These are phyloP conservation scores for Salvia rosmarinus DNA, from an alignment of 257 asterid genomes.

Conservation along the genomic window DNA sequence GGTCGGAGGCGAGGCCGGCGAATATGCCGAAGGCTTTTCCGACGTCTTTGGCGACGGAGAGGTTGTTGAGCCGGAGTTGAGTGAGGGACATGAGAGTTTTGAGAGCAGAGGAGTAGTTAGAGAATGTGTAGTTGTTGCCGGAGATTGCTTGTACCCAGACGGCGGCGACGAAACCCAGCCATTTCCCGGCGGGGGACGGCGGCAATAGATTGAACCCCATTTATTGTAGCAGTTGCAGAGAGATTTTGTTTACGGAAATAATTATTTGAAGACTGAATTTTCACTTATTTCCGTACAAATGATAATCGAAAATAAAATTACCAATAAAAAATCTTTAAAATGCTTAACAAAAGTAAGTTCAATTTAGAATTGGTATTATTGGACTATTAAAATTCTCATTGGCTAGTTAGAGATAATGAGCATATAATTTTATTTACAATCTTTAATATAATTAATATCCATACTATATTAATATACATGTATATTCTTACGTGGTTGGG, in stretches of 20 bases:
- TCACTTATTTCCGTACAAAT: neutral
- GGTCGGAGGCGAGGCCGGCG: slow-evolving; percentile 95
- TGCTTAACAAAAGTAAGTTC: no score
- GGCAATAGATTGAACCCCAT: slow-evolving; percentile 58
- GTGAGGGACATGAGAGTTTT: slow-evolving; percentile 83
- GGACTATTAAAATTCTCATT: no score
- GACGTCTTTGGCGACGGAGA: slow-evolving; percentile 91
- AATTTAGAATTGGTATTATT: no score
- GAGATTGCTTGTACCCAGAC: slow-evolving; percentile 96
- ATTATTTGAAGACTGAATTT: no score
- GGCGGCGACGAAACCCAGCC: slow-evolving; percentile 89
- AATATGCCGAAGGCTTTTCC: slow-evolving; percentile 95
- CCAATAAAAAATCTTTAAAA: no score
- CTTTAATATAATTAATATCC: no score
- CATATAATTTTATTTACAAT: no score
- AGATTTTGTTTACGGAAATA: neutral
- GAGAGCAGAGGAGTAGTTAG: slow-evolving; percentile 84
- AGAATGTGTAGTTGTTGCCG: slow-evolving; percentile 92
- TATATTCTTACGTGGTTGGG: neutral
- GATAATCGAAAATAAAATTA: no score
- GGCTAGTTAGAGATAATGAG: no score
- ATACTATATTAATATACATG: no score
- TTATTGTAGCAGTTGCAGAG: neutral
- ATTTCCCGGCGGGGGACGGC: slow-evolving; percentile 70
- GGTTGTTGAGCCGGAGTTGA: slow-evolving; percentile 86